Percentiles rank a stretch among this genome's conserved stretches.
Evolutionary conservation across 768 basidiomycete species (phyloP).

Genomic region (Pleurotus pulmonarius): DNA sequence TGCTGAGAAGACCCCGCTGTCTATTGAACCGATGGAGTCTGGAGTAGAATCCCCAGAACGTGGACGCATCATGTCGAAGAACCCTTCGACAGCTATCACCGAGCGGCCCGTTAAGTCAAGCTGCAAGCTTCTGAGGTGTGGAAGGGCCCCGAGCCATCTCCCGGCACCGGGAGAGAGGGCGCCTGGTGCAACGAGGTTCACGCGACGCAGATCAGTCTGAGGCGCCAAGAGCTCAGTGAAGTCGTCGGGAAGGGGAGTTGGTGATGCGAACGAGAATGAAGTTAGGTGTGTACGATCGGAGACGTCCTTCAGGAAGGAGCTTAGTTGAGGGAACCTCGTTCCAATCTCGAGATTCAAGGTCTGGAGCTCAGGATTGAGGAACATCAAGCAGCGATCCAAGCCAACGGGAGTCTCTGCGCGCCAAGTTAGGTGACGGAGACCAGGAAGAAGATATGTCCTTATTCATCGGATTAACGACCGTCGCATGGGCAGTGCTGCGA

Average conservation of each 20-base stretch:
- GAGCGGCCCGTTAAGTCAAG: conserved; percentile 71
- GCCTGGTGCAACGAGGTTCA: conserved; percentile 71
- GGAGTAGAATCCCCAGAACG: conserved; percentile 72
- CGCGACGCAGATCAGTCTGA: conserved; percentile 57
- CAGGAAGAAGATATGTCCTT: conserved; percentile 59
- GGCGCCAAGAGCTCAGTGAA: conserved; percentile 63
- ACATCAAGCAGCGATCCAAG: conserved; percentile 60
- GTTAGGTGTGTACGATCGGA: conserved; percentile 59
- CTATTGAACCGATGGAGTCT: conserved; percentile 60
- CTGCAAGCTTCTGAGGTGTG: conserved; percentile 57
- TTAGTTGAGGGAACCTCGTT: conserved; percentile 53
- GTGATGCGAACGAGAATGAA: conserved; percentile 68
- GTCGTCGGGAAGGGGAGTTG: conserved; percentile 65
- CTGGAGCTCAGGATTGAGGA: conserved; percentile 63
- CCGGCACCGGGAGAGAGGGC: conserved; percentile 69
- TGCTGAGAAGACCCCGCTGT: conserved; percentile 75
- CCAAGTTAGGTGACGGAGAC: conserved; percentile 69
- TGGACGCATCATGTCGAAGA: conserved; percentile 66
- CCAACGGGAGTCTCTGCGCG: conserved; percentile 64
- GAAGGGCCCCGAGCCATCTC: conserved; percentile 66
- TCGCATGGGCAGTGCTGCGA: not conserved
- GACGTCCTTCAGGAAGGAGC: conserved; percentile 60
- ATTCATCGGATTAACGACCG: not conserved
- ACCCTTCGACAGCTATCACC: conserved; percentile 70
- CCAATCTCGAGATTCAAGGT: conserved; percentile 61